Conservation (phyloP, 169 alveolate genomes). For the Cyclospora cayetanensis region DNA sequence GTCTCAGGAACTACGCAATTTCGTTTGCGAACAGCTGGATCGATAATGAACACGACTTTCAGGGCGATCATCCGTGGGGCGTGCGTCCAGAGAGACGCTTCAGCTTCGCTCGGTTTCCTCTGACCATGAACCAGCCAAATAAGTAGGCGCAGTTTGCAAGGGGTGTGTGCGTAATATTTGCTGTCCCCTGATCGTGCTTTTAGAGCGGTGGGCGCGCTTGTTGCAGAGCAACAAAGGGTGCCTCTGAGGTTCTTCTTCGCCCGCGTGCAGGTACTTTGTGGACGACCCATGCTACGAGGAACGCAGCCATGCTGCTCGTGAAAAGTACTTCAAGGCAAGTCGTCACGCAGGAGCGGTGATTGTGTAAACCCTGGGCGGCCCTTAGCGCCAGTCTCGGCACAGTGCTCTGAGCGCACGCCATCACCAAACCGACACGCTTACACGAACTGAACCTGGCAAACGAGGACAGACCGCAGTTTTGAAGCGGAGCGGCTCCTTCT, state of each 20-base stretch:
- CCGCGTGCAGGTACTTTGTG: slow-evolving; percentile 31
- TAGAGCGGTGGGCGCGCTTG: no score
- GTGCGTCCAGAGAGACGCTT: not conserved
- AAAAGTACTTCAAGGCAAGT: slow-evolving; percentile 57
- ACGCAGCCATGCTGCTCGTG: slow-evolving; percentile 31
- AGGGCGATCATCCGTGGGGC: slow-evolving; percentile 59
- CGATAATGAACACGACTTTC: slow-evolving; percentile 65
- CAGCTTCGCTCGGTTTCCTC: slow-evolving; percentile 38
- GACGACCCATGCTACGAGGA: slow-evolving; percentile 54
- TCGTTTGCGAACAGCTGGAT: not conserved
- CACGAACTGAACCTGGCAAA: no score
- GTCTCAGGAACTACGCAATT: not conserved
- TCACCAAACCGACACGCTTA: no score
- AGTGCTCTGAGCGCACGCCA: no score
- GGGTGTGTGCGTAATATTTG: no score
- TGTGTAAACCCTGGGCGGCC: not conserved
- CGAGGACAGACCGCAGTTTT: no score
- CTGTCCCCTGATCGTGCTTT: no score
- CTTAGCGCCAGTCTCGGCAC: no score
- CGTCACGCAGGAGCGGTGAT: not conserved
- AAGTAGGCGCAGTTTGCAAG: not conserved
- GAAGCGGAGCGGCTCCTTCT: no score
- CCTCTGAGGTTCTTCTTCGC: no score
- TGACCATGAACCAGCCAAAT: not conserved
- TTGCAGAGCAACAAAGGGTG: no score